Evolutionary conservation across 2,329 filamentous ascomycete species (phyloP).

Genomic region (Alternaria sp.): DNA sequence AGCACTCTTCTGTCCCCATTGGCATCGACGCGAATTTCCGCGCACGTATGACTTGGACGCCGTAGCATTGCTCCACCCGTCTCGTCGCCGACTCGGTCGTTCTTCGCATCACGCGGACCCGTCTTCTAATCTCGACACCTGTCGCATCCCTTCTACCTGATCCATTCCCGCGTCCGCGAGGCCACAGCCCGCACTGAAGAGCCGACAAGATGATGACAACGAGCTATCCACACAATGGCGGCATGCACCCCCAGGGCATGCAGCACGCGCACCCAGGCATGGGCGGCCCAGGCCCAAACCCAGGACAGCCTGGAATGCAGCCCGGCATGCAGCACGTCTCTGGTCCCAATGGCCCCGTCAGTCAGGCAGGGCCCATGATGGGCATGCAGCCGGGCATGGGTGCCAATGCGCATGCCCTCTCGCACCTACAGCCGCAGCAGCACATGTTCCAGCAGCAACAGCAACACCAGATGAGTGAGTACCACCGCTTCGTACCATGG

Average conservation of each 20-base stretch:
- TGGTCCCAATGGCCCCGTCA: constrained; percentile 72
- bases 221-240: constrained; percentile 71
- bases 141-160: constrained; percentile 9
- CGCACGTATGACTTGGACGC: constrained; percentile 22
- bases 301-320: constrained; percentile 69
- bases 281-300: constrained; percentile 72
- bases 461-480: constrained; percentile 50
- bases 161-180: constrained; percentile 14
- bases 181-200: constrained; percentile 19
- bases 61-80: constrained; percentile 10
- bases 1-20: background rate
- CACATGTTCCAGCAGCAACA: constrained; percentile 62
- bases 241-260: constrained; percentile 75
- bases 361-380: constrained; percentile 75
- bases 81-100: constrained; percentile 4
- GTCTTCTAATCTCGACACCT: constrained; percentile 3
- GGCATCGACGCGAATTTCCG: constrained; percentile 10
- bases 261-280: constrained; percentile 66
- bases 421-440: constrained; percentile 72
- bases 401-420: constrained; percentile 71
- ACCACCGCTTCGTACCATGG: background rate
- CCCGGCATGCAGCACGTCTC: constrained; percentile 75
- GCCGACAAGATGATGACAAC: constrained; percentile 69
- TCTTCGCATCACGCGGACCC: constrained; percentile 7
- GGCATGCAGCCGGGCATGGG: constrained; percentile 74